These are phyloP conservation scores for Ophiostoma ulmi DNA, from an alignment of 2,329 filamentous ascomycete genomes.

Conservation along the genomic window DNA sequence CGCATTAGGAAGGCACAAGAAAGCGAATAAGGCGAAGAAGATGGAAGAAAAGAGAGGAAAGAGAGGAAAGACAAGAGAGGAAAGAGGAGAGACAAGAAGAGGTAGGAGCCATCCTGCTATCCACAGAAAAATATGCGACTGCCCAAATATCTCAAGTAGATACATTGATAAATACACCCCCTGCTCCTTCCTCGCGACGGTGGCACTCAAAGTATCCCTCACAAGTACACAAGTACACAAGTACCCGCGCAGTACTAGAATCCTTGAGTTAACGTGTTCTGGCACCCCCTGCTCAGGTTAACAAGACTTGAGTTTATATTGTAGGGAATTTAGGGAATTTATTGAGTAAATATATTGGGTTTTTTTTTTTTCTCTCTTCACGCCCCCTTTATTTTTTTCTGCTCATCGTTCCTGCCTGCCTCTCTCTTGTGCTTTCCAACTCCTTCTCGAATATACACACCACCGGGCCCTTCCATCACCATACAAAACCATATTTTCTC, in stretches of 20 bases:
- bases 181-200: not conserved
- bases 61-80: not conserved
- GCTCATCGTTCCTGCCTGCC: not conserved
- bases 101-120: not conserved
- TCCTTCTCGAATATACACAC: not conserved
- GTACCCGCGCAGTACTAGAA: not conserved
- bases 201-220: not conserved
- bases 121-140: not conserved
- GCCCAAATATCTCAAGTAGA: not conserved
- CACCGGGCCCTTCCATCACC: not conserved
- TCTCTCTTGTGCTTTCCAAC: not conserved
- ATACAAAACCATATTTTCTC: constrained; percentile 6
- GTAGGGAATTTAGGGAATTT: not conserved
- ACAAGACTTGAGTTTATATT: not conserved
- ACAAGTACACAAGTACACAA: not conserved
- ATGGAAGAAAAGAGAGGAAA: not conserved
- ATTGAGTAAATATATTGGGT: not conserved
- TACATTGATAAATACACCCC: not conserved
- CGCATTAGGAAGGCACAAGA: not conserved
- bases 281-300: not conserved
- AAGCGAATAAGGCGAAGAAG: not conserved
- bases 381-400: not conserved
- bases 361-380: not conserved
- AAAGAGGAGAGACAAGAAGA: not conserved
- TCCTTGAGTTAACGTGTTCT: constrained; percentile 3